Conservation (phyloP, 345 rosid genomes). For the Salix viminalis region DNA sequence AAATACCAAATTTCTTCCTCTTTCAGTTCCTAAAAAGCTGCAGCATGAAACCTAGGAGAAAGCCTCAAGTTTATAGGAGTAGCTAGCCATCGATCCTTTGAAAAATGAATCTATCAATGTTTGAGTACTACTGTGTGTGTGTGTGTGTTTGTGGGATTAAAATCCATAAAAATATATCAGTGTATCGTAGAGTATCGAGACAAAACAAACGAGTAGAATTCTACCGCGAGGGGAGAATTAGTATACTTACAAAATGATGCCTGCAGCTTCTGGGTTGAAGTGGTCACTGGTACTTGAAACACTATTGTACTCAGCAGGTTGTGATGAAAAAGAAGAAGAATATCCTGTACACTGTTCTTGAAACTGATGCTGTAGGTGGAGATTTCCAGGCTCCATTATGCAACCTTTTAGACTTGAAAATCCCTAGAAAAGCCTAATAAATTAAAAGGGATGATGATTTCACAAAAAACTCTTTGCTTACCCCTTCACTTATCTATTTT, state of each 20-base stretch:
- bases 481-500: neutral
- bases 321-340: slow-evolving; percentile 17
- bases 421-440: neutral
- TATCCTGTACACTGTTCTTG: slow-evolving; percentile 21
- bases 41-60: neutral
- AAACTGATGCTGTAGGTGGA: slow-evolving; percentile 23
- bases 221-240: neutral
- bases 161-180: neutral
- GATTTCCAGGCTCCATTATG: slow-evolving; percentile 32
- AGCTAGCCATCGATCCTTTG: neutral
- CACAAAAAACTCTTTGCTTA: neutral
- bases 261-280: slow-evolving; percentile 8
- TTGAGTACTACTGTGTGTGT: neutral
- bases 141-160: neutral
- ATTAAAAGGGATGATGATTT: neutral
- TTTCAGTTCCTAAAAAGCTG: neutral
- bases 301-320: slow-evolving; percentile 13
- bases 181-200: neutral
- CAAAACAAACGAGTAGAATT: neutral
- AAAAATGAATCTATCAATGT: neutral
- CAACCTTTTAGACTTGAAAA: neutral
- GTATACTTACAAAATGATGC: slow-evolving; percentile 19
- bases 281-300: slow-evolving; percentile 7
- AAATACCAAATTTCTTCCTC: too few relatives aligned
- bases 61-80: neutral